These are phyloP conservation scores for Moelleriella libera DNA, from an alignment of 2,329 filamentous ascomycete species.

Conservation along the genomic window DNA sequence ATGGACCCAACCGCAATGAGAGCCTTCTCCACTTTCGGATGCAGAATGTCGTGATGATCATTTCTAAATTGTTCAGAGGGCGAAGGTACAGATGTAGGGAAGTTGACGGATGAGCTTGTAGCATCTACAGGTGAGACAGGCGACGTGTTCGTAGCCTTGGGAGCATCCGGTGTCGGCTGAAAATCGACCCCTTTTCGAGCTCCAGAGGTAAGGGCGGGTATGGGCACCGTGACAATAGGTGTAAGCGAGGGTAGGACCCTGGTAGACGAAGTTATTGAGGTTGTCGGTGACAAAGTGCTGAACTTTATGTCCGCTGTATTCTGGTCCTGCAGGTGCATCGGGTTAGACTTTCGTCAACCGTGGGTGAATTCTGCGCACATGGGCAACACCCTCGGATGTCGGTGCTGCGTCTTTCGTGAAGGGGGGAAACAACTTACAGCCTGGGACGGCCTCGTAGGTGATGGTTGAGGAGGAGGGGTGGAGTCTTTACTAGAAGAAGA, in stretches of 20 bases:
- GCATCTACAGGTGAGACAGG: not conserved
- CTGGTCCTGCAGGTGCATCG: no score
- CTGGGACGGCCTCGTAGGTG: no score
- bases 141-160: not conserved
- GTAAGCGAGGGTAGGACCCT: not conserved
- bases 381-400: no score
- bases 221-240: slow-evolving; percentile 1
- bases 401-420: no score
- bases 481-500: no score
- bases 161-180: not conserved
- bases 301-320: no score
- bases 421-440: no score
- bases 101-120: not conserved
- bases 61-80: not conserved
- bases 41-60: slow-evolving; percentile 1
- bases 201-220: slow-evolving; percentile 1
- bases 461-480: no score
- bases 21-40: slow-evolving; percentile 6
- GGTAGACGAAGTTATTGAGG: not conserved
- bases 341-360: no score
- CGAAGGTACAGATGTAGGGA: not conserved
- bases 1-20: slow-evolving; percentile 8
- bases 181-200: slow-evolving; percentile 3
- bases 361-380: no score
- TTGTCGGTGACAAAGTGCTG: not conserved